Percentiles rank a stretch among this genome's conserved stretches.
These are phyloP conservation scores for Magnolia changhungtana DNA, from an alignment of 164 flowering plant species.

Conservation along the genomic window DNA sequence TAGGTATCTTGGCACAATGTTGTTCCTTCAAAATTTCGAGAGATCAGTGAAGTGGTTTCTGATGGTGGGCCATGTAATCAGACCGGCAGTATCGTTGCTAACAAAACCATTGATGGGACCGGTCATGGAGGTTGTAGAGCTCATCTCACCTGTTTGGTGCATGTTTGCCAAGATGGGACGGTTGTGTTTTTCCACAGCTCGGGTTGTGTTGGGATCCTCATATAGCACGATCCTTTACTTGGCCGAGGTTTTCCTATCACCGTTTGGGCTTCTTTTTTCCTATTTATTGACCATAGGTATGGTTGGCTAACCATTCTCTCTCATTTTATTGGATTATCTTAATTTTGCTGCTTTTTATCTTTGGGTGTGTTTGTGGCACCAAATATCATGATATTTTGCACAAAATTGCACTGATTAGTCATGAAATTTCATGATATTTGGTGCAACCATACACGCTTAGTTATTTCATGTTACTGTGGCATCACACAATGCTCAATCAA, in stretches of 20 bases:
- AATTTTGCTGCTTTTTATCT: not conserved
- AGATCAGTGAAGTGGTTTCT: slow-evolving; percentile 25
- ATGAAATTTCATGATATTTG: too few species aligned
- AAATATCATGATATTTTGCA: too few species aligned
- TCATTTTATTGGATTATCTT: not conserved
- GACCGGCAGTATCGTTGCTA: slow-evolving; percentile 9
- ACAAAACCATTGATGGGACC: slow-evolving; percentile 26
- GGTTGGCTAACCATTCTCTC: not conserved
- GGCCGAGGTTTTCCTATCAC: slow-evolving; percentile 21
- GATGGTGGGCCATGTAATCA: slow-evolving; percentile 11
- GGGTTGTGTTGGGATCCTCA: slow-evolving; percentile 17
- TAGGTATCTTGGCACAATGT: slow-evolving; percentile 31
- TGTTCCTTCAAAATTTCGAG: slow-evolving; percentile 31
- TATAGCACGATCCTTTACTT: slow-evolving; percentile 16
- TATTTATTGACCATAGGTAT: slow-evolving; percentile 25
- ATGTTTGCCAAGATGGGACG: slow-evolving; percentile 13
- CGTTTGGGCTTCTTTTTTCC: slow-evolving; percentile 22
- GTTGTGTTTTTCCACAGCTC: slow-evolving; percentile 10
- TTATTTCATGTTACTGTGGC: too few species aligned
- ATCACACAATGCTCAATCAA: too few species aligned
- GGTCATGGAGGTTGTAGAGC: slow-evolving; percentile 18
- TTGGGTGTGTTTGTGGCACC: not conserved
- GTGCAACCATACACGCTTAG: too few species aligned
- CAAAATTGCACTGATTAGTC: too few species aligned
- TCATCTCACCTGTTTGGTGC: slow-evolving; percentile 24